Conservation (phyloP, 2,329 filamentous ascomycete genomes). For the Eurotiales sp. region DNA sequence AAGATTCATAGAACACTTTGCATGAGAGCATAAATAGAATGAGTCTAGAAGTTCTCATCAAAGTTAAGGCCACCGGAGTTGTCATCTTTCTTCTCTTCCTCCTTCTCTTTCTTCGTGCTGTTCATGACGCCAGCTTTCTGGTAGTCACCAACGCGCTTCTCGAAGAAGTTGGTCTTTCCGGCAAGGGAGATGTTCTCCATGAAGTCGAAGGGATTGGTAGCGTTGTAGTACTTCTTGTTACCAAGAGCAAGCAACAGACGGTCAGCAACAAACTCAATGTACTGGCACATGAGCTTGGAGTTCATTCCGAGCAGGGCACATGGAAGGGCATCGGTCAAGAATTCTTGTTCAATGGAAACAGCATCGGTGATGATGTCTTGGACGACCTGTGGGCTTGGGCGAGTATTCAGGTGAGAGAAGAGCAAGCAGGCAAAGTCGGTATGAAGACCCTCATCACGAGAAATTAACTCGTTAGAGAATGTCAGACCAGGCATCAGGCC, state of each 20-base stretch:
- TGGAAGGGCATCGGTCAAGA: constrained; percentile 91
- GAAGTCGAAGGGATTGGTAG: constrained; percentile 97
- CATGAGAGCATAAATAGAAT: constrained; percentile 3
- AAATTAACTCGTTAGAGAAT: constrained; percentile 99
- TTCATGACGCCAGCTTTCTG: constrained; percentile 99
- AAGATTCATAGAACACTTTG: constrained; percentile 9
- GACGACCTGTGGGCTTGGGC: constrained; percentile 76
- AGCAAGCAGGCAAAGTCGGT: constrained; percentile 98
- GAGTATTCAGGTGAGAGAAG: constrained; percentile 94
- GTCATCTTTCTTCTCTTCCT: constrained; percentile 37
- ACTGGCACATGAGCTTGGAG: constrained; percentile 94
- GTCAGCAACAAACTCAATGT: constrained; percentile 99
- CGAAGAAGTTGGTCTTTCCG: constrained; percentile 99
- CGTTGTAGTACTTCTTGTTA: constrained; percentile 90
- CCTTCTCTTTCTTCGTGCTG: constrained; percentile 70
- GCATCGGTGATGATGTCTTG: constrained; percentile 90
- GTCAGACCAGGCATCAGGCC: constrained; percentile 97
- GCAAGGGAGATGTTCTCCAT: constrained; percentile 99
- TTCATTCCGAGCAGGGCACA: constrained; percentile 97
- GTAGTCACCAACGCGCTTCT: constrained; percentile 99
- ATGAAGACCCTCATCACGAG: constrained; percentile 97
- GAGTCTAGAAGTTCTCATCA: constrained; percentile 88
- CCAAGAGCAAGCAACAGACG: constrained; percentile 88
- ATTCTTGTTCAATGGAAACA: constrained; percentile 93
- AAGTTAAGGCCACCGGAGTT: constrained; percentile 76